Evolutionary conservation across 2,329 filamentous ascomycete genomes (phyloP).

Genomic region (Colletotrichum abscissum): DNA sequence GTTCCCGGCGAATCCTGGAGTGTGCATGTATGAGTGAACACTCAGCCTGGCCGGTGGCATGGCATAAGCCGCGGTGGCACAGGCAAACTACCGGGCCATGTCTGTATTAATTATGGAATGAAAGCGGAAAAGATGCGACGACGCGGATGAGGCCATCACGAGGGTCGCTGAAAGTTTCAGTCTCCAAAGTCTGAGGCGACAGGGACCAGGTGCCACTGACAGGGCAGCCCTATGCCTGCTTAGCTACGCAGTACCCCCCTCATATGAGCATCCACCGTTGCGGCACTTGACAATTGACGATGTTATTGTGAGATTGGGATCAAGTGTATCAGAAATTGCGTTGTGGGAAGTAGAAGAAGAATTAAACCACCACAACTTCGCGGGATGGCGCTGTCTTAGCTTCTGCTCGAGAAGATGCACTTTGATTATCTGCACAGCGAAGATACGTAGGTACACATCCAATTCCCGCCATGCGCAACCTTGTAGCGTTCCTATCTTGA

Average conservation of each 20-base stretch:
- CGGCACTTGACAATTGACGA: background rate
- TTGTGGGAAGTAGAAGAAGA: background rate
- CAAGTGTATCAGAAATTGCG: background rate
- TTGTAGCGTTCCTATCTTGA: background rate
- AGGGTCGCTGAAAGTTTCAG: conserved; percentile 34
- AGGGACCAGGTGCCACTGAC: conserved; percentile 8
- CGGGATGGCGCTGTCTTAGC: conserved; percentile 20
- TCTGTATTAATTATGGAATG: conserved; percentile 13
- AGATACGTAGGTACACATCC: background rate
- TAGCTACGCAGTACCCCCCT: background rate
- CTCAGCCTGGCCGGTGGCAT: conserved; percentile 9
- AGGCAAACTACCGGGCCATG: background rate
- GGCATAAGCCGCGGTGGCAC: background rate
- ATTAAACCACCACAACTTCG: background rate
- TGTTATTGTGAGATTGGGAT: background rate
- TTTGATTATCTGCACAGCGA: background rate
- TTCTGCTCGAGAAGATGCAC: background rate
- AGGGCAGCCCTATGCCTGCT: conserved; percentile 18
- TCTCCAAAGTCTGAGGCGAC: conserved; percentile 29
- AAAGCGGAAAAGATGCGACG: conserved; percentile 23
- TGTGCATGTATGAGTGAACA: background rate
- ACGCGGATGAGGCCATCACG: conserved; percentile 32
- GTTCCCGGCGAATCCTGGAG: background rate
- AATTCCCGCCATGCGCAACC: background rate
- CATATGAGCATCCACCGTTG: conserved; percentile 4